These are phyloP conservation scores for Trebouxia sp. DNA, from an alignment of 139 green algal species.

Conservation along the genomic window DNA sequence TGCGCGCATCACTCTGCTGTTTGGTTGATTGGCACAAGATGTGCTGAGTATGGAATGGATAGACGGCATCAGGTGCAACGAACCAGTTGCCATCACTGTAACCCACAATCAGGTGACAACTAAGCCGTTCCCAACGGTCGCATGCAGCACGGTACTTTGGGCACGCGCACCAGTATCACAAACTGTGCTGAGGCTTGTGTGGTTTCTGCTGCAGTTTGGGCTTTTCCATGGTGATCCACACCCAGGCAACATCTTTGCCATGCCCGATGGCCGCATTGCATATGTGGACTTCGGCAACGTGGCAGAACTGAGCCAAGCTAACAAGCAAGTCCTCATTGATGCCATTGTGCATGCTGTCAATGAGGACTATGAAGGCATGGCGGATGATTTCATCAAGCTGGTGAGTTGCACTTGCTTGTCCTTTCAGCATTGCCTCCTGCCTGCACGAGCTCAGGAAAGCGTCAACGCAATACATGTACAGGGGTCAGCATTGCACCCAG, in stretches of 20 bases:
- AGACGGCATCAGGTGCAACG: slow-evolving; percentile 93
- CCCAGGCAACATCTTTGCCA: slow-evolving; percentile 96
- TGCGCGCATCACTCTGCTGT: too few relatives aligned
- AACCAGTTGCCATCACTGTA: slow-evolving; percentile 65
- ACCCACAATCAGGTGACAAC: too few relatives aligned
- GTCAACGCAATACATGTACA: too few relatives aligned
- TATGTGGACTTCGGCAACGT: slow-evolving; percentile 99
- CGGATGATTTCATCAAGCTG: slow-evolving; percentile 96
- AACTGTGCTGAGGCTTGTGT: neutral
- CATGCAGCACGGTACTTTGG: too few relatives aligned
- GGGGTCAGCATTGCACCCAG: too few relatives aligned
- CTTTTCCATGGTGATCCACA: slow-evolving; percentile 99
- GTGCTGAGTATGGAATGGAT: slow-evolving; percentile 99
- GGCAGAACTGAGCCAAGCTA: slow-evolving; percentile 84
- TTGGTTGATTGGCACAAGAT: too few relatives aligned
- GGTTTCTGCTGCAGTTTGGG: slow-evolving; percentile 70
- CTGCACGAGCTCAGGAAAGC: too few relatives aligned
- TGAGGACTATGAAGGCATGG: slow-evolving; percentile 95
- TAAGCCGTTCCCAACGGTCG: too few relatives aligned
- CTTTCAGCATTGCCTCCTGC: too few relatives aligned
- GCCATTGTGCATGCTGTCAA: slow-evolving; percentile 99
- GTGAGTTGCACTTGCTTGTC: too few relatives aligned
- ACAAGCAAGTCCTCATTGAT: slow-evolving; percentile 92
- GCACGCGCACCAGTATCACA: too few relatives aligned
- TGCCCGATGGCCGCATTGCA: slow-evolving; percentile 96